Base-by-base conservation (phyloP, 139 green algal genomes). In the Yamagishiella unicocca region DNA sequence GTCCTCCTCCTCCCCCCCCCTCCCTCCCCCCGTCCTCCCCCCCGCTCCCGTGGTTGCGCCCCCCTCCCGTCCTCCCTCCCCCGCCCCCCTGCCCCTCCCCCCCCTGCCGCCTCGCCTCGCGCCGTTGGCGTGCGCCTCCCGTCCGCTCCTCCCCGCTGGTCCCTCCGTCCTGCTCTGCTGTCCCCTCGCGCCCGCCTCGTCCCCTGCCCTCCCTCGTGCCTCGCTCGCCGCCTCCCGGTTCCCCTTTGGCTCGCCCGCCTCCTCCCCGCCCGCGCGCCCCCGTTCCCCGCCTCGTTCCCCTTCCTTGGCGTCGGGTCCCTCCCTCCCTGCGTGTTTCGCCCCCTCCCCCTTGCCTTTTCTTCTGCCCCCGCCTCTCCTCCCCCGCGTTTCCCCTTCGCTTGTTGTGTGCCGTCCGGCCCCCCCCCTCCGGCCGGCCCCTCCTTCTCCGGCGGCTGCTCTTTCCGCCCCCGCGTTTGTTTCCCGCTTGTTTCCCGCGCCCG, bases 41-140 rank as follows among this genome's bases (percentile, higher is more conserved):
- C 50, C 17, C 50, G 17, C 50, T 58, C 17, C 50, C 17, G 12
- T 12, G 12, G 50, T 58, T 58, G 50, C 50, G 50, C 50, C 50
- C 50, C 50, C 50, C 50, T 58, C 50, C 50, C 50, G 50, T 58
- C 50, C 12, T 58, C 50, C 50, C 50, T 17, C 50, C 50, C 50
- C 50, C 50, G 50, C 17, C 50, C 50, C 50, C 17, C 50, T 58
- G 50, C 50, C 50, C 12, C 50, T 12, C 17, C 50, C 50, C 50
- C 50, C 50, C 50, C 50, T 58, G 12, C 50, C 50, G 50, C 50
- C 50, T 58, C 50, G 12, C 12, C 83, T 92, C 42, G 91, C 91
- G 37, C 93, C 93, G 79, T 94, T 95, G 31, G 91, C 92, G 86
- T 95, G 92, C 77, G 92, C 89, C 82, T 95, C 94, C 54, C 64